Evolutionary conservation across 2,329 filamentous ascomycete genomes (phyloP).

Genomic region (Chaetomium sp.): DNA sequence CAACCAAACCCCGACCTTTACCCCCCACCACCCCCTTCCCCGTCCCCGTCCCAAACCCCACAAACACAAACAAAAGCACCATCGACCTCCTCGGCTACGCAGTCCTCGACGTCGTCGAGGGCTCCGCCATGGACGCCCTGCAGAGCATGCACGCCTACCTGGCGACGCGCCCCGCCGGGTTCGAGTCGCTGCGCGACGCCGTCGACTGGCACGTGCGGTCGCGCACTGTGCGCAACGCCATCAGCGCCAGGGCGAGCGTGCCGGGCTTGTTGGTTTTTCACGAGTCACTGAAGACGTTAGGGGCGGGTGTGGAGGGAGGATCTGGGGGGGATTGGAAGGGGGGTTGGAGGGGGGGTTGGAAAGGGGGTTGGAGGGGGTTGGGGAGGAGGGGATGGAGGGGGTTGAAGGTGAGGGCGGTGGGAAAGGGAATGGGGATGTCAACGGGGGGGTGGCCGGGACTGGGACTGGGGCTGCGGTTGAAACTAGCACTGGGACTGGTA

Average conservation of each 20-base stretch:
- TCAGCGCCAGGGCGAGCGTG: slow-evolving; percentile 85
- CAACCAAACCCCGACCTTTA: background rate
- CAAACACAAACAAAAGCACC: background rate
- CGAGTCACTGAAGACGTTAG: no score
- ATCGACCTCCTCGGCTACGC: slow-evolving; percentile 76
- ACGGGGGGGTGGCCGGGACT: background rate
- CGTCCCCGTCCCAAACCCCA: background rate
- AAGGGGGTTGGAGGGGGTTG: slow-evolving; percentile 33
- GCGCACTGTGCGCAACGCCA: slow-evolving; percentile 79
- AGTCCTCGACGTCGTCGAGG: slow-evolving; percentile 93
- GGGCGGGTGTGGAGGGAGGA: no score
- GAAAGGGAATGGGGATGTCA: slow-evolving; percentile 35
- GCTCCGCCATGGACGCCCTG: slow-evolving; percentile 91
- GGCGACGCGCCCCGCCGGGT: slow-evolving; percentile 75
- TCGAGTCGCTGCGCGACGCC: slow-evolving; percentile 73
- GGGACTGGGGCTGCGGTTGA: background rate
- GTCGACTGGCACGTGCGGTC: slow-evolving; percentile 95
- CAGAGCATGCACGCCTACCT: slow-evolving; percentile 94
- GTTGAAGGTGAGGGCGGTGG: slow-evolving; percentile 46
- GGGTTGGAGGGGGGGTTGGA: no score
- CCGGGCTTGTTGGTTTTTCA: slow-evolving; percentile 69
- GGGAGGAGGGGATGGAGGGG: background rate
- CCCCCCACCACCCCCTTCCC: background rate
- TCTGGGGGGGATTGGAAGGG: no score
- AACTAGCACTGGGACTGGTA: background rate